phyloP scores from a whole-genome alignment of 331 rosid genomes.

The Quercus phellos region DNA sequence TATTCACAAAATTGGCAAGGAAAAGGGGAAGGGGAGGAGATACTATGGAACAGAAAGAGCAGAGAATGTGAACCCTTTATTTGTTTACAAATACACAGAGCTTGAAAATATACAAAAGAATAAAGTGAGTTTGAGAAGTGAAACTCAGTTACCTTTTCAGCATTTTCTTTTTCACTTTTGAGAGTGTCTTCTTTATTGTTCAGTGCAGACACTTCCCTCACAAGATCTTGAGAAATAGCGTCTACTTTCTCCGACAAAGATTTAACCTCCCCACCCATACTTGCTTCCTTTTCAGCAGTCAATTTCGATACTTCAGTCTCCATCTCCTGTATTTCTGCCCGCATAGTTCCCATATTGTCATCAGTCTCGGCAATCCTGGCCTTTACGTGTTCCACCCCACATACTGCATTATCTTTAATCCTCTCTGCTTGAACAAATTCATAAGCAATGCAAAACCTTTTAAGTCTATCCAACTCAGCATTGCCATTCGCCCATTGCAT shows the following conservation, averaged over 20 bases:
- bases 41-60: slow-evolving; percentile 1
- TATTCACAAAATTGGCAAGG: not conserved
- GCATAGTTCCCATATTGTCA: slow-evolving; percentile 33
- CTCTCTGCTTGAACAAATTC: slow-evolving; percentile 77
- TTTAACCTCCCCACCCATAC: slow-evolving; percentile 91
- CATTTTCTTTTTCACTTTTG: slow-evolving; percentile 70
- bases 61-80: not conserved
- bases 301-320: slow-evolving; percentile 56
- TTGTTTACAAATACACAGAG: slow-evolving; percentile 7
- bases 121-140: not conserved
- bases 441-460: slow-evolving; percentile 79
- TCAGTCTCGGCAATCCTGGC: slow-evolving; percentile 64
- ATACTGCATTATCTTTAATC: slow-evolving; percentile 63
- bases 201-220: slow-evolving; percentile 69
- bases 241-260: slow-evolving; percentile 70
- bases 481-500: slow-evolving; percentile 99
- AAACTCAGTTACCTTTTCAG: slow-evolving; percentile 48
- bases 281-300: slow-evolving; percentile 81
- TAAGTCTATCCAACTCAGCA: slow-evolving; percentile 88
- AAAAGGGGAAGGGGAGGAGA: not conserved
- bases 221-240: slow-evolving; percentile 61
- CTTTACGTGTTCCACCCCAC: slow-evolving; percentile 73
- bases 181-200: slow-evolving; percentile 74
- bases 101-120: slow-evolving; percentile 9
- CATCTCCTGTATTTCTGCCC: slow-evolving; percentile 62